Evolutionary conservation across 306 rosid species (phyloP).

Genomic region (Lathyrus oleraceus): DNA sequence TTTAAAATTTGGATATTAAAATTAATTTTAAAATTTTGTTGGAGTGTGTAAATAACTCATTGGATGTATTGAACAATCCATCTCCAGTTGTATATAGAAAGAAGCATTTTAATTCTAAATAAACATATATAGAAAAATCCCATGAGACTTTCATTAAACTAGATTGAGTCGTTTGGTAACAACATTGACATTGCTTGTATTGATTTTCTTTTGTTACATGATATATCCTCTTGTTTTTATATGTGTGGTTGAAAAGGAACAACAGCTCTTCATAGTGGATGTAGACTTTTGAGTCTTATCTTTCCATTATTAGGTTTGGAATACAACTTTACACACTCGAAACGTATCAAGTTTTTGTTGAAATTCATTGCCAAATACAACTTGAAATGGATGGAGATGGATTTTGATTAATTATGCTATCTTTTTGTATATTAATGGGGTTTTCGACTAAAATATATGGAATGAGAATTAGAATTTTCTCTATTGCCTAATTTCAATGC

Average conservation of each 20-base stretch:
- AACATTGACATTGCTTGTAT: constrained; percentile 14
- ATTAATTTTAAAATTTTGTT: too few relatives aligned
- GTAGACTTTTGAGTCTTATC: constrained; percentile 25
- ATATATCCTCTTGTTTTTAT: neutral
- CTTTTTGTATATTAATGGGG: neutral
- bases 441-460: neutral
- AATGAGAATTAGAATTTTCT: neutral
- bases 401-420: neutral
- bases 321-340: neutral
- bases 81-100: too few relatives aligned
- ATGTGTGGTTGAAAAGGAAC: constrained; percentile 5
- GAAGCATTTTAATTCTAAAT: neutral
- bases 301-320: constrained; percentile 8
- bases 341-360: neutral
- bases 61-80: too few relatives aligned
- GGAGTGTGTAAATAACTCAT: too few relatives aligned
- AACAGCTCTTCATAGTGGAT: constrained; percentile 6
- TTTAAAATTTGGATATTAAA: too few relatives aligned
- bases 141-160: neutral
- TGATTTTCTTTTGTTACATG: neutral
- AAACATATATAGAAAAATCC: neutral
- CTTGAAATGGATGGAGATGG: constrained; percentile 27
- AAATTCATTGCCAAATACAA: constrained; percentile 9
- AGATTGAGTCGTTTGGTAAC: neutral
- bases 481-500: neutral